Percentiles rank a stretch among this genome's conserved stretches.
These are phyloP conservation scores for Lipomyces oligophaga DNA, from an alignment of 805 yeast genomes.

Conservation along the genomic window DNA sequence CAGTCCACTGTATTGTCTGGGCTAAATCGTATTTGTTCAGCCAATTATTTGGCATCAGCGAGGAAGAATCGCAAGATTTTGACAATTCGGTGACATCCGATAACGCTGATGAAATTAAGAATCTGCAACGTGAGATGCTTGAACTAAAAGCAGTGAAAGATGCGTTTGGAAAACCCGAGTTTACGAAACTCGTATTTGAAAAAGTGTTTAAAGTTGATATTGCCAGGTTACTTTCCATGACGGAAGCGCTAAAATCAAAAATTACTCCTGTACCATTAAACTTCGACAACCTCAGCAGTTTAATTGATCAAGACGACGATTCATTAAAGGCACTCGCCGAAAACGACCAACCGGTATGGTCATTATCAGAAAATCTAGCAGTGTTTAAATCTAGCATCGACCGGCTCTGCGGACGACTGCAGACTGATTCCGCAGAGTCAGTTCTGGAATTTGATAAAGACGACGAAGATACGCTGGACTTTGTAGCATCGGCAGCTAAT, in stretches of 20 bases:
- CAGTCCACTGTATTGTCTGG: conserved; percentile 96
- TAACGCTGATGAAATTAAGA: conserved; percentile 44
- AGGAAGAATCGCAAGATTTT: conserved; percentile 53
- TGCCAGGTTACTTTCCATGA: conserved; percentile 63
- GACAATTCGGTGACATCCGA: conserved; percentile 62
- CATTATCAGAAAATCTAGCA: conserved; percentile 56
- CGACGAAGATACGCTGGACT: conserved; percentile 83
- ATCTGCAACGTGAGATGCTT: conserved; percentile 37
- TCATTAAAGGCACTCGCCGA: conserved; percentile 32
- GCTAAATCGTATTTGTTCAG: conserved; percentile 85
- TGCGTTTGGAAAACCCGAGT: conserved; percentile 38
- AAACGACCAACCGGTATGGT: conserved; percentile 52
- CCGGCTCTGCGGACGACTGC: conserved; percentile 49
- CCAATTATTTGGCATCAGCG: conserved; percentile 58
- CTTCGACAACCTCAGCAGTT: conserved; percentile 27
- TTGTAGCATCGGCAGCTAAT: conserved; percentile 83
- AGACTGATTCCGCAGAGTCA: neutral
- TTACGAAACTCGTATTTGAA: conserved; percentile 34
- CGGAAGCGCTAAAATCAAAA: conserved; percentile 74
- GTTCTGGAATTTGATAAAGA: conserved; percentile 74
- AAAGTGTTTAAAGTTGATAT: conserved; percentile 72
- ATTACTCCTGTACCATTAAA: conserved; percentile 62
- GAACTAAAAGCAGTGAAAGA: conserved; percentile 38
- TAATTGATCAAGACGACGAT: conserved; percentile 10
- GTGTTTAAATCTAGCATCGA: conserved; percentile 52